Conservation (phyloP, 2,329 filamentous ascomycete species). For the Xylaria sp. region DNA sequence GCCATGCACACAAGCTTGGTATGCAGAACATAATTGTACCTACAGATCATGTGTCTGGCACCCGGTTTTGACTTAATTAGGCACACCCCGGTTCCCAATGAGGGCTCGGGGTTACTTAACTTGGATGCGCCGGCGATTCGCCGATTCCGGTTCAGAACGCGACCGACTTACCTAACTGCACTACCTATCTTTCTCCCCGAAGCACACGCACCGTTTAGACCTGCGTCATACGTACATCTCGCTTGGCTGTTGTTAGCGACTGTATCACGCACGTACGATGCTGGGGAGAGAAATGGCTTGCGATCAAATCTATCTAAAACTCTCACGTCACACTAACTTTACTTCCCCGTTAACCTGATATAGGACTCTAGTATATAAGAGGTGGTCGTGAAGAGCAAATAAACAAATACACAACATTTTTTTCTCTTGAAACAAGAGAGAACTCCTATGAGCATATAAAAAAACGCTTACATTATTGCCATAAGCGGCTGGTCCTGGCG, state of each 20-base stretch:
- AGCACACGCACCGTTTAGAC: slow-evolving; percentile 7
- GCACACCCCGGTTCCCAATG: slow-evolving; percentile 22
- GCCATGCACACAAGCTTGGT: slow-evolving; percentile 14
- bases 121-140: slow-evolving; percentile 34
- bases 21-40: slow-evolving; percentile 26
- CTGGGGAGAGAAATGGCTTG: not conserved
- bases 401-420: not conserved
- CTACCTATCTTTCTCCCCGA: not conserved
- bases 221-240: slow-evolving; percentile 17
- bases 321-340: not conserved
- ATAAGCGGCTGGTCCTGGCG: not conserved
- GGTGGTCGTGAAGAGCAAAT: not conserved
- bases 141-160: slow-evolving; percentile 21
- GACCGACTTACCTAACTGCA: slow-evolving; percentile 3
- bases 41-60: not conserved
- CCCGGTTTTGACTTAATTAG: slow-evolving; percentile 31
- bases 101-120: slow-evolving; percentile 38
- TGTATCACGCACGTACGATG: slow-evolving; percentile 9
- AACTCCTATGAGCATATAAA: not conserved
- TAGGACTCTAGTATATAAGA: not conserved
- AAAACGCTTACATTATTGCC: not conserved
- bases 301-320: slow-evolving; percentile 12
- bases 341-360: not conserved
- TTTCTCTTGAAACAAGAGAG: not conserved
- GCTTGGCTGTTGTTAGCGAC: slow-evolving; percentile 19